These are phyloP conservation scores for Saraca asoca DNA, from an alignment of 331 rosid genomes.

Conservation along the genomic window DNA sequence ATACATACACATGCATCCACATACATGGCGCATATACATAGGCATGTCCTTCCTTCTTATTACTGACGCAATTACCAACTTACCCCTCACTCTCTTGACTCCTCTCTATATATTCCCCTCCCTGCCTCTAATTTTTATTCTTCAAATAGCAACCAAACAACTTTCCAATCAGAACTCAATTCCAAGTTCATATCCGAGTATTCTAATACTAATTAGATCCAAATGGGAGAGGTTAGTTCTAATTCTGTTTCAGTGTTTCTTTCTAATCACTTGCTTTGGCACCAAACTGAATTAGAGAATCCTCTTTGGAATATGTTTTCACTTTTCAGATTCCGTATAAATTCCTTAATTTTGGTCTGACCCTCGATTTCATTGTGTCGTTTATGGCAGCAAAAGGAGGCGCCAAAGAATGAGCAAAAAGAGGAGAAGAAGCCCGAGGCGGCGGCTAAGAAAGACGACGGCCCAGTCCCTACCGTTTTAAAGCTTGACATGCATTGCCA, in stretches of 20 bases:
- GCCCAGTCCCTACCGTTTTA: slow-evolving; percentile 46
- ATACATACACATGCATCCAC: slow-evolving; percentile 10
- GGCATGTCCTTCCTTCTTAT: no score
- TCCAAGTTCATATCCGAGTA: no score
- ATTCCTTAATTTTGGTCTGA: slow-evolving; percentile 8
- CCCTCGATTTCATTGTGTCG: neutral
- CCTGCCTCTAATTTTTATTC: slow-evolving; percentile 4
- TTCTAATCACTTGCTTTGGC: neutral
- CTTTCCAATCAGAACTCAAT: neutral
- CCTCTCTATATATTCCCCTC: slow-evolving; percentile 34
- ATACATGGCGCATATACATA: slow-evolving; percentile 40
- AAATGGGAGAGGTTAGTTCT: slow-evolving; percentile 55
- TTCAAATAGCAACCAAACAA: slow-evolving; percentile 23
- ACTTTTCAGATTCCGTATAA: neutral
- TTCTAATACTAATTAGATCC: neutral
- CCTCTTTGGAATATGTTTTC: neutral
- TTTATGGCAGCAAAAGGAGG: slow-evolving; percentile 46
- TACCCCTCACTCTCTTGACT: slow-evolving; percentile 21
- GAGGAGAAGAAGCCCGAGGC: slow-evolving; percentile 64
- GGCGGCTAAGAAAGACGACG: slow-evolving; percentile 57
- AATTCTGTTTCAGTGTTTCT: neutral
- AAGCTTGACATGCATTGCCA: slow-evolving; percentile 87
- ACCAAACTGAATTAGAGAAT: neutral
- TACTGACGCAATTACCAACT: neutral
- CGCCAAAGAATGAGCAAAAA: slow-evolving; percentile 47